Percentiles rank a stretch among this genome's conserved stretches.
Evolutionary conservation across 306 rosid species (phyloP).

Genomic region (Fragaria vesca): DNA sequence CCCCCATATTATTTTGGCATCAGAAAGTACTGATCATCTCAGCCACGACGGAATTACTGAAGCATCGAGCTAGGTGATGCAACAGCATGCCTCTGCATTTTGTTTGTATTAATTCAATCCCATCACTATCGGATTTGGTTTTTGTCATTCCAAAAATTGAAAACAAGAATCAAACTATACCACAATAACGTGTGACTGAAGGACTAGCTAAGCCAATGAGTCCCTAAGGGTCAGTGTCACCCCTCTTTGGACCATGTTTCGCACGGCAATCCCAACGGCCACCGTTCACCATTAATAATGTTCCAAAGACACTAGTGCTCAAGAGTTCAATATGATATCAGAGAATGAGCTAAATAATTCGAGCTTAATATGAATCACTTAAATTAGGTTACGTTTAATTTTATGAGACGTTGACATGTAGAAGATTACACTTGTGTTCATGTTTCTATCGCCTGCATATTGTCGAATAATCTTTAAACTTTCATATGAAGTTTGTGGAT

Average conservation of each 20-base stretch:
- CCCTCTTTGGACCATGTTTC: background rate
- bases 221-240: background rate
- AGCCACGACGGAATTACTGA: constrained; percentile 1
- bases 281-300: constrained; percentile 1
- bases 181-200: background rate
- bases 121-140: background rate
- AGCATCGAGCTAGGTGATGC: background rate
- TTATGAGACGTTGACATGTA: background rate
- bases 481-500: background rate
- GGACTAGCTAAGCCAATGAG: background rate
- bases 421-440: too few species aligned
- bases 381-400: background rate
- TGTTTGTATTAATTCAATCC: background rate
- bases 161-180: background rate
- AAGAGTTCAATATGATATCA: background rate
- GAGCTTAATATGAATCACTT: background rate
- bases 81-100: background rate
- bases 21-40: background rate
- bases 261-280: background rate
- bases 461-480: background rate
- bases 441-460: background rate
- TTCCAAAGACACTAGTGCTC: background rate
- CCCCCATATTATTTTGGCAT: background rate
- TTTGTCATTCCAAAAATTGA: background rate
- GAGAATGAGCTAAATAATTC: background rate